Percentiles rank a stretch among this genome's conserved stretches.
Conservation (phyloP, 306 rosid species). For the Morella rubra region DNA sequence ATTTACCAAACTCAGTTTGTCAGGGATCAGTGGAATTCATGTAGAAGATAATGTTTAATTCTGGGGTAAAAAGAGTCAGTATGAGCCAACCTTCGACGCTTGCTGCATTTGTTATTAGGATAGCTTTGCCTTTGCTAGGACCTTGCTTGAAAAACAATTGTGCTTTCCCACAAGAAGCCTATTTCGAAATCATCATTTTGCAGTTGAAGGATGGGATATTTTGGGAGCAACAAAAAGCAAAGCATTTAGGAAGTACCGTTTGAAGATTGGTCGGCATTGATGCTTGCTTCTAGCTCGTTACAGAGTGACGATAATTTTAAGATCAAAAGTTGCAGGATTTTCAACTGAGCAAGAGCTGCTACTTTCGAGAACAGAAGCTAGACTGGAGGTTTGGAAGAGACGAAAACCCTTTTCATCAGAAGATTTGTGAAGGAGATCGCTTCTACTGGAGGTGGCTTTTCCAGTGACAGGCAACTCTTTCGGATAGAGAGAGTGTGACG, state of each 20-base stretch:
- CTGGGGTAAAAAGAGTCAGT: constrained; percentile 52
- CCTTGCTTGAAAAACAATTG: constrained; percentile 68
- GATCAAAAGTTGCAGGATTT: constrained; percentile 37
- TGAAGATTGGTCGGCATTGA: constrained; percentile 42
- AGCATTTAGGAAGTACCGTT: constrained; percentile 26
- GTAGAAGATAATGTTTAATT: constrained; percentile 83
- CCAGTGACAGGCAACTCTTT: constrained; percentile 24
- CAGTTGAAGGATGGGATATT: constrained; percentile 7
- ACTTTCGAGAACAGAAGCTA: constrained; percentile 73
- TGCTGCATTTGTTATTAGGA: constrained; percentile 51
- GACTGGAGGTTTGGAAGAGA: constrained; percentile 59
- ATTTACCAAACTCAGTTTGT: no score
- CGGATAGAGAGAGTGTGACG: no score
- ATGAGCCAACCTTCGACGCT: constrained; percentile 25
- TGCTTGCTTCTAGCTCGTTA: constrained; percentile 74
- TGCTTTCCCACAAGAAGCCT: constrained; percentile 85
- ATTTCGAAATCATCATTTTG: constrained; percentile 79
- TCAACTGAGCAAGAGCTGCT: constrained; percentile 58
- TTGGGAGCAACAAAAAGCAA: not conserved
- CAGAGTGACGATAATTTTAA: constrained; percentile 32
- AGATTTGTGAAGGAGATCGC: constrained; percentile 27
- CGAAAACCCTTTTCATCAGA: constrained; percentile 38
- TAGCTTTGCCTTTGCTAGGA: constrained; percentile 83
- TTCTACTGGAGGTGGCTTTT: constrained; percentile 33
- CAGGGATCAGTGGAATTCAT: constrained; percentile 73